Evolutionary conservation across 129 eudicot genomes (phyloP).

Genomic region (Escallonia rubra): DNA sequence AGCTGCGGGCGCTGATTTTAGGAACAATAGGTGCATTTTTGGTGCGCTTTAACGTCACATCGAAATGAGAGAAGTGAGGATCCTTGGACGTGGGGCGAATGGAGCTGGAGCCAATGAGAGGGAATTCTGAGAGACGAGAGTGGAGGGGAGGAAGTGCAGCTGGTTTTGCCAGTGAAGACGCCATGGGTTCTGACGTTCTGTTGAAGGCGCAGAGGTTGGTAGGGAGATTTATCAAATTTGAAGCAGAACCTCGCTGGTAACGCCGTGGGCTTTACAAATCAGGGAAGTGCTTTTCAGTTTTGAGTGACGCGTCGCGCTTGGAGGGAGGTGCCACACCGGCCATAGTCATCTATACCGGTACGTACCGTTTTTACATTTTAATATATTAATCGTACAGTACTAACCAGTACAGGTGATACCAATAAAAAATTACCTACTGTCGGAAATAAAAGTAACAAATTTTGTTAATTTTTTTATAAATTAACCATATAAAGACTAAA

Average conservation of each 20-base stretch:
- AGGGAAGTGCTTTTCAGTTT: too few species aligned
- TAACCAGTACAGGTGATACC: too few species aligned
- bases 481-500: too few species aligned
- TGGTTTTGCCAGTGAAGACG: conserved; percentile 14
- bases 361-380: too few species aligned
- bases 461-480: too few species aligned
- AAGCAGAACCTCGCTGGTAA: background rate
- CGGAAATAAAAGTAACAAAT: too few species aligned
- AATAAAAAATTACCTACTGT: too few species aligned
- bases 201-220: background rate
- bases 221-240: background rate
- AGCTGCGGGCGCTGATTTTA: conserved; percentile 28
- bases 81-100: conserved; percentile 7
- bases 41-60: conserved; percentile 4
- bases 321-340: too few species aligned
- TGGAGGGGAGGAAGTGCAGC: background rate
- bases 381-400: too few species aligned
- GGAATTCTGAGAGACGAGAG: conserved; percentile 3
- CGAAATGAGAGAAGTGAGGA: conserved; percentile 5
- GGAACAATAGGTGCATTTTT: conserved; percentile 17
- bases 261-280: background rate
- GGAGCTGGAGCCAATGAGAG: background rate
- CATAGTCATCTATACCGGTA: too few species aligned
- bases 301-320: too few species aligned
- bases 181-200: conserved; percentile 13